These are phyloP conservation scores for Exserohilum turcica DNA, from an alignment of 2,329 filamentous ascomycete species.

Conservation along the genomic window DNA sequence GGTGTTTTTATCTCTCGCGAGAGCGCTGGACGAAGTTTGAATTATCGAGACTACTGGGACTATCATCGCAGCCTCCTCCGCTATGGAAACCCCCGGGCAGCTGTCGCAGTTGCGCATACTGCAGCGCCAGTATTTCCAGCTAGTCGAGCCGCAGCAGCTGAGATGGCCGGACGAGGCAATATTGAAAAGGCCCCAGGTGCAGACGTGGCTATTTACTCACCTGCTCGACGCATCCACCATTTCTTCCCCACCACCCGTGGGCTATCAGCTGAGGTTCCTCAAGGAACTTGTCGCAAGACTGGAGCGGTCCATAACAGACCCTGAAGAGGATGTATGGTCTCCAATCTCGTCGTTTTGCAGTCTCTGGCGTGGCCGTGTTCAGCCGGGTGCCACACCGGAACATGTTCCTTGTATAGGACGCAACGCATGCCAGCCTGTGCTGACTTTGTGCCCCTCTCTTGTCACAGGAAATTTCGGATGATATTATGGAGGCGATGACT, in stretches of 20 bases:
- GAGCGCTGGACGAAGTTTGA: background rate
- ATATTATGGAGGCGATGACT: slow-evolving; percentile 73
- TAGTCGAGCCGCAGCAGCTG: slow-evolving; percentile 65
- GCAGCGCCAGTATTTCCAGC: slow-evolving; percentile 78
- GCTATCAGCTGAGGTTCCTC: slow-evolving; percentile 73
- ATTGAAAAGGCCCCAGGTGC: slow-evolving; percentile 66
- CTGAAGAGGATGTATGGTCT: slow-evolving; percentile 81
- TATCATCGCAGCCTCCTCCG: background rate
- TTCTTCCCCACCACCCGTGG: slow-evolving; percentile 64
- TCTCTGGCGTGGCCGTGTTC: slow-evolving; percentile 7
- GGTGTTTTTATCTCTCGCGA: background rate
- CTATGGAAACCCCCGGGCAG: slow-evolving; percentile 20
- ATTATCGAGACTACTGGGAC: background rate
- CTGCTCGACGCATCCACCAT: slow-evolving; percentile 68
- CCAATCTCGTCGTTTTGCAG: slow-evolving; percentile 30
- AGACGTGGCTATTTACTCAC: slow-evolving; percentile 67
- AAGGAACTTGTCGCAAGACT: slow-evolving; percentile 74
- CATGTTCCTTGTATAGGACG: background rate
- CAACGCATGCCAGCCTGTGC: slow-evolving; percentile 15
- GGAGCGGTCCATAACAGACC: slow-evolving; percentile 76
- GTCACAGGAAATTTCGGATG: slow-evolving; percentile 78
- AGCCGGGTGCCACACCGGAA: background rate
- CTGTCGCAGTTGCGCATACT: slow-evolving; percentile 50
- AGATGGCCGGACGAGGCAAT: slow-evolving; percentile 65
- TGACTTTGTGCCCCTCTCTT: slow-evolving; percentile 30